phyloP scores from a whole-genome alignment of 2,329 filamentous ascomycete genomes.

The Microcyclosporella mali region DNA sequence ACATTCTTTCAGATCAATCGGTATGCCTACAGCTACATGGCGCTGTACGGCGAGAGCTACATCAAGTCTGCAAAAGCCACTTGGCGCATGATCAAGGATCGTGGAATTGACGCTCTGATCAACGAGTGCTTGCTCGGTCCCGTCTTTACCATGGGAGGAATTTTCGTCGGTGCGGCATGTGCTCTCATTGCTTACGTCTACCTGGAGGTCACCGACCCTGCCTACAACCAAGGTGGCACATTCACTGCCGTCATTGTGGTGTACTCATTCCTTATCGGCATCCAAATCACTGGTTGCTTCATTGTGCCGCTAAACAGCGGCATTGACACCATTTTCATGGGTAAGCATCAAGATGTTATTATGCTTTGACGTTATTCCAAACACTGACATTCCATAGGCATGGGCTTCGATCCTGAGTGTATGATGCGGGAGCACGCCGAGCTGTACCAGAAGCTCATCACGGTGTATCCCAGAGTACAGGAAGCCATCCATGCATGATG shows the following conservation, averaged over 20 bases:
- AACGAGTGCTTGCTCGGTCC: constrained; percentile 74
- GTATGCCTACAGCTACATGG: constrained; percentile 64
- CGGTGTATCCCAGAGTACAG: constrained; percentile 71
- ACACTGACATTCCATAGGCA: too few relatives aligned
- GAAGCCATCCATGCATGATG: constrained; percentile 52
- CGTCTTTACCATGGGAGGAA: constrained; percentile 51
- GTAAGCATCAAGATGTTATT: constrained; percentile 32
- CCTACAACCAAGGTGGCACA: constrained; percentile 61
- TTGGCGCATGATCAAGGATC: constrained; percentile 57
- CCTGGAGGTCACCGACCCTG: constrained; percentile 70
- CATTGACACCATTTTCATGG: constrained; percentile 89
- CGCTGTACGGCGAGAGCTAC: constrained; percentile 85
- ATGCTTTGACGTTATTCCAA: too few relatives aligned
- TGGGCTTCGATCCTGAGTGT: constrained; percentile 62
- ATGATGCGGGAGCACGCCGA: constrained; percentile 76
- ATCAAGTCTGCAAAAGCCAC: constrained; percentile 82
- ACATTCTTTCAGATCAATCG: constrained; percentile 57
- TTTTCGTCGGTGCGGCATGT: constrained; percentile 78
- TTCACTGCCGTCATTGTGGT: constrained; percentile 76
- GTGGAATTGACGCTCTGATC: constrained; percentile 81
- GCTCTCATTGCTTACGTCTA: constrained; percentile 82
- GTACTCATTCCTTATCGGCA: constrained; percentile 80
- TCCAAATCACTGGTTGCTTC: constrained; percentile 86
- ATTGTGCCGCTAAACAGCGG: constrained; percentile 81
- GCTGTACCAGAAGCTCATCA: constrained; percentile 70